Conservation (phyloP, 164 flowering plant species). For the Magnolia officinalis region DNA sequence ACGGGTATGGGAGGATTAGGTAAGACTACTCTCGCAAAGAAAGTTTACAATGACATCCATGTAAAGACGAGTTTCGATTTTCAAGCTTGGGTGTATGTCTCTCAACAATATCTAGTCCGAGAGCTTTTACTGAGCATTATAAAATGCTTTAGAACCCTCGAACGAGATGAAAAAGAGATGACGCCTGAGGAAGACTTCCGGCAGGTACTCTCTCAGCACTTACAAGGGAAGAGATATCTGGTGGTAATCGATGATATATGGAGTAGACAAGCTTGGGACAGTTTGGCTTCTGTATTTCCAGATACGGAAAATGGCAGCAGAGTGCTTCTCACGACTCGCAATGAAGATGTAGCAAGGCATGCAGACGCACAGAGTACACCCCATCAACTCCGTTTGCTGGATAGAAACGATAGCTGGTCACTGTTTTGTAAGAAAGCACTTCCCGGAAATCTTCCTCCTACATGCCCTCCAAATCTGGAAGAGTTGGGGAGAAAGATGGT, state of each 20-base stretch:
- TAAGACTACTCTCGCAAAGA: constrained; percentile 21
- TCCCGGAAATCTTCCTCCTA: not conserved
- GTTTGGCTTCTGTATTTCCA: not conserved
- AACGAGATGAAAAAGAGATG: not conserved
- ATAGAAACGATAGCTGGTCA: not conserved
- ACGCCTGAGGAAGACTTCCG: not conserved
- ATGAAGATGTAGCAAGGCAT: not conserved
- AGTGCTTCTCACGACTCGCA: constrained; percentile 9
- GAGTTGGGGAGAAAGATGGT: not conserved
- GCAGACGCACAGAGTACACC: not conserved
- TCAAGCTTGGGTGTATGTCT: constrained; percentile 18
- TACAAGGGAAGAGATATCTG: constrained; percentile 2
- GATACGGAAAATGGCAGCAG: constrained; percentile 4
- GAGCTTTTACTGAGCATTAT: constrained; percentile 1
- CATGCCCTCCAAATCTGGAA: not conserved
- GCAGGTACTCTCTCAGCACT: not conserved
- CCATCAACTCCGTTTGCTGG: not conserved
- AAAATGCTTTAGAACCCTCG: not conserved
- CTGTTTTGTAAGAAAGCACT: not conserved
- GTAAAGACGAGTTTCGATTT: constrained; percentile 5
- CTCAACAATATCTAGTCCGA: not conserved
- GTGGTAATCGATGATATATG: constrained; percentile 7
- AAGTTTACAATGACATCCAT: constrained; percentile 3
- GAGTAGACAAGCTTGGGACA: not conserved
- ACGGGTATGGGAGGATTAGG: constrained; percentile 21